phyloP scores from a whole-genome alignment of 2,329 filamentous ascomycete genomes.

The Trichophyton benhamiae region DNA sequence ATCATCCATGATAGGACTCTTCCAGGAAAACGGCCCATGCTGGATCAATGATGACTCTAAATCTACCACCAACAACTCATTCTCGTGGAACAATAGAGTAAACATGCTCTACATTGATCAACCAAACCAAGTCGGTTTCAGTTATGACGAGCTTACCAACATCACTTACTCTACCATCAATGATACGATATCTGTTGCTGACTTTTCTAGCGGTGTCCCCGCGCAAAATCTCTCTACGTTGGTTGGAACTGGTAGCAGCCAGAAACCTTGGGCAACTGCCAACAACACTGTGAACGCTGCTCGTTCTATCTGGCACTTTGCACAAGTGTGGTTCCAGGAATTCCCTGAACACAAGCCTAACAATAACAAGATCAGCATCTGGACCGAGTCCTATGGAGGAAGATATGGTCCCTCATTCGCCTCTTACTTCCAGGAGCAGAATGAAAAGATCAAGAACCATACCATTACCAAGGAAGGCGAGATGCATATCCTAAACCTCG shows the following conservation, averaged over 20 bases:
- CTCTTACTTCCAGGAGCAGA: constrained; percentile 32
- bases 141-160: constrained; percentile 37
- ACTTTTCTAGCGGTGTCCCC: constrained; percentile 19
- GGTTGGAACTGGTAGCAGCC: constrained; percentile 41
- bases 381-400: constrained; percentile 37
- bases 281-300: constrained; percentile 43
- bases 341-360: constrained; percentile 52
- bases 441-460: constrained; percentile 28
- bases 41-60: constrained; percentile 30
- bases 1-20: constrained; percentile 30
- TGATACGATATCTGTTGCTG: not conserved
- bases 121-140: constrained; percentile 48
- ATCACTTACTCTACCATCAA: constrained; percentile 21
- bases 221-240: constrained; percentile 39
- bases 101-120: constrained; percentile 61
- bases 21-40: constrained; percentile 36
- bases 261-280: constrained; percentile 33
- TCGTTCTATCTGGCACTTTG: constrained; percentile 47
- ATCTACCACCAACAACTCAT: constrained; percentile 34
- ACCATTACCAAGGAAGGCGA: constrained; percentile 16
- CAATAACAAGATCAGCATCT: constrained; percentile 39
- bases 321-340: constrained; percentile 49
- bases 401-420: constrained; percentile 33
- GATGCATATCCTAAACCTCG: constrained; percentile 9
- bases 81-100: constrained; percentile 45